Base-by-base conservation (phyloP, 306 rosid species). In the Benincasa hispida region DNA sequence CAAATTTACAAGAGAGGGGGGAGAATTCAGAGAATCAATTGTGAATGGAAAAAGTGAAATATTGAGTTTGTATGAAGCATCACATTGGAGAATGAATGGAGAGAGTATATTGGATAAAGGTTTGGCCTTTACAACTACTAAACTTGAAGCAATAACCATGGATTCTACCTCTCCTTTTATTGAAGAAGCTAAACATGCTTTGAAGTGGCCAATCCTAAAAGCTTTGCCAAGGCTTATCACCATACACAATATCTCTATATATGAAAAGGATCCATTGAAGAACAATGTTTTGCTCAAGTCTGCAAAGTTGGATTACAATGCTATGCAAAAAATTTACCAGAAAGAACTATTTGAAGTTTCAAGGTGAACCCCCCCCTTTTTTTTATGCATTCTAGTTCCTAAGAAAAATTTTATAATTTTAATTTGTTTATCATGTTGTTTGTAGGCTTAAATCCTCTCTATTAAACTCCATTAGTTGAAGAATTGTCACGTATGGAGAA, bases 291-390 rank as follows among this genome's bases (percentile, higher is more conserved):
- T 83, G 0, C 80, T 81, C 7, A 39, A 34, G 14, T 83, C 81
- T 56, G 87, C 83, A 21, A 79, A 63, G 30, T 9, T 51, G 6
- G 86, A 85, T 30, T 85, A 74, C 80, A 84, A 81, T 13, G 12
- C 30, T 28, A 32, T 78, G 15, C 85, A 81, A 27, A 27, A 41
- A 5, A 14, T 2, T 13, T 45, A 81, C 24, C 51, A 66, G 48
- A 35, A 77, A 19, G 83, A 85, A 59, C 19, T 78, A 4, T 21
- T 32, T 27, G 30, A 3, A 6, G 13, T 48, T 10, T 35, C 65
- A 51, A 56, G 70, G 84, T 84, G 76, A 68, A 77, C n/a, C 1
- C 10, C 4, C 7, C 39, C 6, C 39, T 34, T 34, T 6, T 34
- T 34, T 34, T 35, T 35, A 5, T 34, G 39, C 0, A 35, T 35